A percentile compares a stretch with the other conserved stretches of the same genome.
Conservation (phyloP, 2,329 filamentous ascomycete species). For the Fusarium newnesense region DNA sequence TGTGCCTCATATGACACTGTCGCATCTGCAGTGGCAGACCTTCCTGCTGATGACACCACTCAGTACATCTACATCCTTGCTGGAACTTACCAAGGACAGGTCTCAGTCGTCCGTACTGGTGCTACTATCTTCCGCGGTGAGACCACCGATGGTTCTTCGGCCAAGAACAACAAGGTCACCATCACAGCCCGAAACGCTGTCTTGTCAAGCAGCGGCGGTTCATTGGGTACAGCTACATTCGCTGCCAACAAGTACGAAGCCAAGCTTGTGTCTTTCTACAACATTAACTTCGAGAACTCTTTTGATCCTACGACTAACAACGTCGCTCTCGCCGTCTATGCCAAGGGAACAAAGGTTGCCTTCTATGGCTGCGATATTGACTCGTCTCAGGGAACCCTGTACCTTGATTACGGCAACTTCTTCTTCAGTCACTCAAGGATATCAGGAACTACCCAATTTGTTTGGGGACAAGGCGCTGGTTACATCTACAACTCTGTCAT, state of each 20-base stretch:
- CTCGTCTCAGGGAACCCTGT: constrained; percentile 36
- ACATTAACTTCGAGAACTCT: constrained; percentile 45
- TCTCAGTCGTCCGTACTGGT: constrained; percentile 52
- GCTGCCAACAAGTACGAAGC: constrained; percentile 44
- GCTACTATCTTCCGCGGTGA: constrained; percentile 58
- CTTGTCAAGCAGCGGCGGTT: constrained; percentile 27
- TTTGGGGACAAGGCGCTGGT: constrained; percentile 39
- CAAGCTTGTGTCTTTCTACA: constrained; percentile 44
- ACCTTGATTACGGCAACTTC: constrained; percentile 38
- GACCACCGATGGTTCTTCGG: constrained; percentile 56
- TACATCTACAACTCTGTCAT: constrained; percentile 41
- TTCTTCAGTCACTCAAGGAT: constrained; percentile 36
- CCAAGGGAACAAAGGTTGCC: constrained; percentile 50
- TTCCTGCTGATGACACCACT: constrained; percentile 47
- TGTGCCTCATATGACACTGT: constrained; percentile 56
- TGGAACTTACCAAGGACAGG: constrained; percentile 57
- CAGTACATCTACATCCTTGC: constrained; percentile 56
- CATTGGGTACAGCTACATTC: constrained; percentile 39
- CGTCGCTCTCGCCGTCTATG: constrained; percentile 39
- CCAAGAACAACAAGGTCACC: constrained; percentile 68
- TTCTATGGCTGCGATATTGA: constrained; percentile 52
- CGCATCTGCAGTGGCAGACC: constrained; percentile 47
- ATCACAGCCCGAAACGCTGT: constrained; percentile 43
- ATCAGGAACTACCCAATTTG: constrained; percentile 35
- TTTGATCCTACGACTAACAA: constrained; percentile 28